phyloP scores from a whole-genome alignment of 805 yeast genomes.

The Tanozyma kutaoensis region DNA sequence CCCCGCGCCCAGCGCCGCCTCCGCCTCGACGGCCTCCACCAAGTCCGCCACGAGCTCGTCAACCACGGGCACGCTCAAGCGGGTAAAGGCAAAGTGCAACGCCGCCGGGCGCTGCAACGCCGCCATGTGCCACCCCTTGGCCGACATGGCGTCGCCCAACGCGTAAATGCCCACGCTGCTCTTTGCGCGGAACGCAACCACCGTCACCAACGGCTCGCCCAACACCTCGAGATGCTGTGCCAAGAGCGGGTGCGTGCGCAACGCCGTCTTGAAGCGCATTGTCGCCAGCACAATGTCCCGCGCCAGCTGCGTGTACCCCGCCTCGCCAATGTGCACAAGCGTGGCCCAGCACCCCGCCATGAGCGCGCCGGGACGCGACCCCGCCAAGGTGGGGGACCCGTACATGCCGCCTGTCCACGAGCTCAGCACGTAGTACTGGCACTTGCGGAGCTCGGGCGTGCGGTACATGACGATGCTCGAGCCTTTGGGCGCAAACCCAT shows the following conservation, averaged over 20 bases:
- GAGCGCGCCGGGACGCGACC: constrained; percentile 93
- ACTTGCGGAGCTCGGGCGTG: constrained; percentile 44
- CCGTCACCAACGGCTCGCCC: constrained; percentile 82
- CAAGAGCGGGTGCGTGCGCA: constrained; percentile 29
- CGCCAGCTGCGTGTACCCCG: constrained; percentile 67
- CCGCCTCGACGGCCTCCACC: constrained; percentile 27
- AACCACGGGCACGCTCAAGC: constrained; percentile 47
- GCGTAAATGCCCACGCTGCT: constrained; percentile 53
- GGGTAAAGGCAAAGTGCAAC: constrained; percentile 79
- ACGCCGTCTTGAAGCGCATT: constrained; percentile 32
- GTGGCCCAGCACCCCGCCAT: constrained; percentile 99
- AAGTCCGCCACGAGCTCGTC: constrained; percentile 47
- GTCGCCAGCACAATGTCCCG: constrained; percentile 56
- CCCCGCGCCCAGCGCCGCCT: constrained; percentile 12
- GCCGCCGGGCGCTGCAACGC: constrained; percentile 87
- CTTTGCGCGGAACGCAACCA: constrained; percentile 59
- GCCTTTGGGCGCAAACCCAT: constrained; percentile 98
- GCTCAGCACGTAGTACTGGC: constrained; percentile 73
- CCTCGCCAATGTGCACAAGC: constrained; percentile 63
- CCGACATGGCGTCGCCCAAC: constrained; percentile 55
- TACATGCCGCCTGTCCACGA: constrained; percentile 94
- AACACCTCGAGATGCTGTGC: constrained; percentile 47
- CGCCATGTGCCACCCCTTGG: constrained; percentile 80
- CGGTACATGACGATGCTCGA: constrained; percentile 89
- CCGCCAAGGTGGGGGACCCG: constrained; percentile 94